A percentile compares a stretch with the other conserved stretches of the same genome.
Evolutionary conservation across 208 protist species (phyloP).

Genomic region (Wallacemonas collosoma): DNA sequence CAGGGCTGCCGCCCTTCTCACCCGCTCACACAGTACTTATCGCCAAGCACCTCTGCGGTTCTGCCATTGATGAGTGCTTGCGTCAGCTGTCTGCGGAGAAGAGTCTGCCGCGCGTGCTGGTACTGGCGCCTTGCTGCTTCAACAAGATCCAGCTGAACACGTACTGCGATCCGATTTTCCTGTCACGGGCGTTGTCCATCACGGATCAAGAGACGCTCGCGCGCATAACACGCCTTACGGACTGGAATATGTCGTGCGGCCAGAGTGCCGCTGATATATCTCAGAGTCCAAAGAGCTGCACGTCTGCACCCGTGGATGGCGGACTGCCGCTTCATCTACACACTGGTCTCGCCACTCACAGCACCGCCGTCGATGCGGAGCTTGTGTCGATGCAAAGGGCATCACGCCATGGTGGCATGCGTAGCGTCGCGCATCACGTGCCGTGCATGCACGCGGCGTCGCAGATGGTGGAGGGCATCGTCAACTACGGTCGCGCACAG

Average conservation of each 20-base stretch:
- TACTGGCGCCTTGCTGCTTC: slow-evolving; percentile 54
- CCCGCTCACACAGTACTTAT: slow-evolving; percentile 33
- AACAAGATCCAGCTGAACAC: slow-evolving; percentile 30
- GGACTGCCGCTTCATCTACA: too few relatives aligned
- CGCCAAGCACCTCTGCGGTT: slow-evolving; percentile 61
- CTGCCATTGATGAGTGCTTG: slow-evolving; percentile 45
- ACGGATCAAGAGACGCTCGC: slow-evolving; percentile 15
- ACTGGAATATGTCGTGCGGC: slow-evolving; percentile 38
- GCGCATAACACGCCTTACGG: slow-evolving; percentile 32
- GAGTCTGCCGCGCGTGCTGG: slow-evolving; percentile 31
- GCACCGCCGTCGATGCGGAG: too few relatives aligned
- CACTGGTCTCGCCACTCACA: too few relatives aligned
- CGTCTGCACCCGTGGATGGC: too few relatives aligned
- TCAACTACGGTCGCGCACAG: slow-evolving; percentile 41
- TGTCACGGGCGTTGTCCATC: slow-evolving; percentile 17
- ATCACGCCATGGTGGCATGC: slow-evolving; percentile 2
- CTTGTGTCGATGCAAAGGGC: slow-evolving; percentile 13
- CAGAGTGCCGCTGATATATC: slow-evolving; percentile 10
- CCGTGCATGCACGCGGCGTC: slow-evolving; percentile 41
- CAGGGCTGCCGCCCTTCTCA: slow-evolving; percentile 5
- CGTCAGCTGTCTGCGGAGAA: slow-evolving; percentile 21
- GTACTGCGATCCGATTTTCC: slow-evolving; percentile 38
- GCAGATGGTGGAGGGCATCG: slow-evolving; percentile 28
- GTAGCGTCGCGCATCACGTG: slow-evolving; percentile 27
- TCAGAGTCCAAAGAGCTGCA: neutral